Evolutionary conservation across 2,329 filamentous ascomycete species (phyloP), one percentile per base, ranked within the genome.

Genomic region (Hypomyces perniciosus): DNA sequence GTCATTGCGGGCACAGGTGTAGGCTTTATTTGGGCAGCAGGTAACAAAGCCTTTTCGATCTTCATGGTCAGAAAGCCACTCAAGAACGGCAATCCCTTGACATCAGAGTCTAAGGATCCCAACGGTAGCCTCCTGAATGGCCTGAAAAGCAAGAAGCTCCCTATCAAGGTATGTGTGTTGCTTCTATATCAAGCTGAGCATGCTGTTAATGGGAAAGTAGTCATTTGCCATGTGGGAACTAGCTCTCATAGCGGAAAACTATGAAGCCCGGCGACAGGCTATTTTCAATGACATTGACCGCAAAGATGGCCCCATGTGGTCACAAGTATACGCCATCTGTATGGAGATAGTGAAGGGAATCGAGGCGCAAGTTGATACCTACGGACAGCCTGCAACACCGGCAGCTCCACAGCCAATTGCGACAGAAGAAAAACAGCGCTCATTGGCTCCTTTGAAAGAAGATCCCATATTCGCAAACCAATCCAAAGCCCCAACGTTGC

Each of bases 141-240:
- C 0, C 68, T 97, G 42, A 91, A 85, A 65, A 85, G 85, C 57
- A 93, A 90, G 70, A 93, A 92, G 66, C 76, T 88, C 7, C 76
- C 88, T 8, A 83, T 88, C 54, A 84, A 81, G 69, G 85, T 86
- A 70, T 60, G 75, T 65, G 12, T 20, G 20, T 20, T n/a, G n/a
- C 7, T n/a, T 34, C 2, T 30, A 13, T 26, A 1, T n/a, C 30
- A 13, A n/a, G 27, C 27, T 12, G 13, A 44, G 26, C 5, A 2
- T 35, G 8, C 20, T 12, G 27, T 38, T 8, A 38, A 28, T 10
- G n/a, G n/a, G 9, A 33, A 4, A 31, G 1, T 53, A 88, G 79
- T 79, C 83, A 1, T 95, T 95, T 66, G 91, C 92, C 12, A 86
- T 95, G 68, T 96, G 91, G 91, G 92, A 97, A 64, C 74, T 96